phyloP scores from a whole-genome alignment of 306 rosid genomes.

The Citrullus colocynthis region DNA sequence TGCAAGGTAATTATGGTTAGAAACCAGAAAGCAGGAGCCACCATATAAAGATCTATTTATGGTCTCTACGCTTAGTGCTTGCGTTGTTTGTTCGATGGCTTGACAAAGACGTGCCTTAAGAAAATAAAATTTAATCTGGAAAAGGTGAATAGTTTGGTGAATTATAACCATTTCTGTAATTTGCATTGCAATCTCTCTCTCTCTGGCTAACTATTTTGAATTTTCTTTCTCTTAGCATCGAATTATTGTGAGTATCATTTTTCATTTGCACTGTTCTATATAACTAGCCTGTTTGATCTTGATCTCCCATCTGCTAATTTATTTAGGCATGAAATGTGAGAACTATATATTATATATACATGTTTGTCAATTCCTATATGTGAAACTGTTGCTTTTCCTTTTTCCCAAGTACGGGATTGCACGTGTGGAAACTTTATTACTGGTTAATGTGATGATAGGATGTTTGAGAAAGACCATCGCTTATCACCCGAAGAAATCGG shows the following conservation, averaged over 20 bases:
- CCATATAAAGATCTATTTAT: neutral
- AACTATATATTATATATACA: neutral
- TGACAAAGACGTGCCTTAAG: neutral
- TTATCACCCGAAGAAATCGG: neutral
- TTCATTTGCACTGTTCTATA: neutral
- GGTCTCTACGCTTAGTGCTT: neutral
- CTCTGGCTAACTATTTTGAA: neutral
- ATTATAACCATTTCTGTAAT: neutral
- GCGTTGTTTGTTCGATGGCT: neutral
- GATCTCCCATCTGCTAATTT: neutral
- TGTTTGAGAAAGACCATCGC: neutral
- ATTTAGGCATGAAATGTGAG: neutral
- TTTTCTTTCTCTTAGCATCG: neutral
- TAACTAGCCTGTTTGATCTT: neutral
- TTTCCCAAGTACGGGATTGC: neutral
- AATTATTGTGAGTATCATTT: neutral
- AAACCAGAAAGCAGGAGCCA: neutral
- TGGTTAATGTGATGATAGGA: constrained; percentile 2
- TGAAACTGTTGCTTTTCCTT: neutral
- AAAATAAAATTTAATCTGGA: neutral
- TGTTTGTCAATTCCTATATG: neutral
- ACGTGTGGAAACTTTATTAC: neutral
- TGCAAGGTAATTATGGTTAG: neutral
- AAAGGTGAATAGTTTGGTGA: neutral
- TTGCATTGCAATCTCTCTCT: neutral